Conservation (phyloP, 106 monocot genomes). For the Platanthera guangdongensis region DNA sequence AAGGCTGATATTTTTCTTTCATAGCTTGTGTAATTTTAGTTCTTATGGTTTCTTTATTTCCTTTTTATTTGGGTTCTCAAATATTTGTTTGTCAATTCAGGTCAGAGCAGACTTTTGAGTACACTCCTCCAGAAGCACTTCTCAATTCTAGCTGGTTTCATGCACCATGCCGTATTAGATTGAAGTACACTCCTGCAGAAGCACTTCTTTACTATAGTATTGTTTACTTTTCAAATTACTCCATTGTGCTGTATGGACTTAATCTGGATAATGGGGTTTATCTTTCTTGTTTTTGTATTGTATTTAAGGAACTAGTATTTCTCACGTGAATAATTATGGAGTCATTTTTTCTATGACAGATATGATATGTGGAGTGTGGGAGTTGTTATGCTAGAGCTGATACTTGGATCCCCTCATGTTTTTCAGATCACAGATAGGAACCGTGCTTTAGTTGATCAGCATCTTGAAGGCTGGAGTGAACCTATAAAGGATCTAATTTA, state of each 20-base stretch:
- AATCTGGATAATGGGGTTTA: background rate
- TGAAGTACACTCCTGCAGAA: conserved; percentile 39
- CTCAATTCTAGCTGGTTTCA: conserved; percentile 81
- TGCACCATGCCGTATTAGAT: conserved; percentile 31
- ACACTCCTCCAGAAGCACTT: conserved; percentile 84
- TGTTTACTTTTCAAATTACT: conserved; percentile 1
- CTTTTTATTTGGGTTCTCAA: background rate
- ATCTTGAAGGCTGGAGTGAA: conserved; percentile 81
- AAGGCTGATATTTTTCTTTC: background rate
- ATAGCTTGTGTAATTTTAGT: background rate
- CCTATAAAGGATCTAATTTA: conserved; percentile 73
- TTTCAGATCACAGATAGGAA: conserved; percentile 70
- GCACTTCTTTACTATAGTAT: background rate
- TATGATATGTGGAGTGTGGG: conserved; percentile 98
- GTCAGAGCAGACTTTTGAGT: conserved; percentile 84
- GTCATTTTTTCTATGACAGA: conserved; percentile 26
- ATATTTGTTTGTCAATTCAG: conserved; percentile 28
- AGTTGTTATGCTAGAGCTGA: conserved; percentile 84
- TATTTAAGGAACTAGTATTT: background rate
- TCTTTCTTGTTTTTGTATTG: conserved; percentile 1
- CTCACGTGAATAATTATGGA: background rate
- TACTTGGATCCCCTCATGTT: conserved; percentile 76
- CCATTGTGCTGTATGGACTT: background rate
- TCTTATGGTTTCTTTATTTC: background rate
- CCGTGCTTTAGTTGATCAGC: conserved; percentile 63